Evolutionary conservation across 2,329 filamentous ascomycete species (phyloP).

Genomic region (Sporothrix protearum): DNA sequence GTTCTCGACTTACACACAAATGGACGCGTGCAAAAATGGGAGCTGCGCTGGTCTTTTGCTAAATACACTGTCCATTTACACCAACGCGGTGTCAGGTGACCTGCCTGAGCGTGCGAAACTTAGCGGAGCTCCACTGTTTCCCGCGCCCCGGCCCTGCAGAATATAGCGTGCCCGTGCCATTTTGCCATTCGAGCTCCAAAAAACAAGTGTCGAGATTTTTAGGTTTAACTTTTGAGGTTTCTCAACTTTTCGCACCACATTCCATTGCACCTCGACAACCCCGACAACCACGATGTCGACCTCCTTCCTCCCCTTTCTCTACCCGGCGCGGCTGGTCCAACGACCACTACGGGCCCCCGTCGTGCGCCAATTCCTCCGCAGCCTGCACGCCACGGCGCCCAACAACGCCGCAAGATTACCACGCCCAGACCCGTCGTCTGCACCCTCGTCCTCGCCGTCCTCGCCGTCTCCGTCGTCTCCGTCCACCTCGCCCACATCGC

Average conservation of each 20-base stretch:
- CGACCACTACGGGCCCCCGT: constrained; percentile 33
- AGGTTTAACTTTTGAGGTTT: background rate
- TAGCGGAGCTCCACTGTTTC: background rate
- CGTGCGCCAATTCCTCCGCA: constrained; percentile 32
- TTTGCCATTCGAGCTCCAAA: constrained; percentile 1
- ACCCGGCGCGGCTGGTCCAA: constrained; percentile 64
- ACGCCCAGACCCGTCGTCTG: background rate
- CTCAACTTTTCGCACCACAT: too few species aligned
- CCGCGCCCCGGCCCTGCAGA: background rate
- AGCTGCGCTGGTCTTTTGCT: background rate
- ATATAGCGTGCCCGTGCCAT: background rate
- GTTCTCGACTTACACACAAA: background rate
- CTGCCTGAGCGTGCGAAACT: background rate
- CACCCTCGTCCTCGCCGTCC: background rate
- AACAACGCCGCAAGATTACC: background rate
- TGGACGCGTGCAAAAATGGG: background rate
- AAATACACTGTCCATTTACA: background rate
- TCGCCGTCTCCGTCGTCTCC: background rate
- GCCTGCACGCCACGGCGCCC: constrained; percentile 30
- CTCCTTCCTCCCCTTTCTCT: constrained; percentile 63
- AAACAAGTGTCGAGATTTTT: background rate
- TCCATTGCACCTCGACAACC: background rate
- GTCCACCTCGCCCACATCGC: background rate
- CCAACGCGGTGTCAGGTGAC: constrained; percentile 13
- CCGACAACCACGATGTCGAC: constrained; percentile 41